Percentiles rank a stretch among this genome's conserved stretches.
phyloP scores from a whole-genome alignment of 441 rosid genomes.

The Raphanus hybrid region DNA sequence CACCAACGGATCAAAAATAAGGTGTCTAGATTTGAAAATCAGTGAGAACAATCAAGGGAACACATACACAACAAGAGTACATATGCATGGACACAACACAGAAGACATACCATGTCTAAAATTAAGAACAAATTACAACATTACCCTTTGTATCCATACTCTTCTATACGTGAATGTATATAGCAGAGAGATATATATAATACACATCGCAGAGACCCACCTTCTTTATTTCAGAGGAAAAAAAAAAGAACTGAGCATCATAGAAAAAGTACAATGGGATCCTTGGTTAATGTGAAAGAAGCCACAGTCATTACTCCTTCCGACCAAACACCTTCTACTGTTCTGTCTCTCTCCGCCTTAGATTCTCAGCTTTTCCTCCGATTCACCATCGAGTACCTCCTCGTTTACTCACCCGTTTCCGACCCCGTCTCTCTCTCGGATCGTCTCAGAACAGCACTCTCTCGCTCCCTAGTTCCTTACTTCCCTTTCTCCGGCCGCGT shows the following conservation, averaged over 20 bases:
- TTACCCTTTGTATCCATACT: slow-evolving; percentile 17
- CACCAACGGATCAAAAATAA: slow-evolving; percentile 5
- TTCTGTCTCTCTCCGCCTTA: slow-evolving; percentile 73
- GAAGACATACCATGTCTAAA: slow-evolving; percentile 23
- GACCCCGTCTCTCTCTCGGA: slow-evolving; percentile 41
- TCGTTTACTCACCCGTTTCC: slow-evolving; percentile 51
- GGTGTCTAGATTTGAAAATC: neutral
- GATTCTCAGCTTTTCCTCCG: slow-evolving; percentile 92
- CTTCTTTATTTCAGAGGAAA: slow-evolving; percentile 14
- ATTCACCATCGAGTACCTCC: slow-evolving; percentile 77
- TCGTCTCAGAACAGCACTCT: slow-evolving; percentile 63
- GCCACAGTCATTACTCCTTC: slow-evolving; percentile 59
- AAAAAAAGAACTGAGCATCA: slow-evolving; percentile 13
- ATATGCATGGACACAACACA: slow-evolving; percentile 36
- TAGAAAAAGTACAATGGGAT: slow-evolving; percentile 50
- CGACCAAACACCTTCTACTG: slow-evolving; percentile 58
- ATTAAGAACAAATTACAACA: slow-evolving; percentile 10
- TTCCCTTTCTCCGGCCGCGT: slow-evolving; percentile 86
- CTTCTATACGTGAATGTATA: slow-evolving; percentile 21
- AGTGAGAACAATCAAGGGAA: neutral
- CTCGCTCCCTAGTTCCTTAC: slow-evolving; percentile 63
- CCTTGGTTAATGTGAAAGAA: slow-evolving; percentile 56
- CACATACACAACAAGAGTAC: slow-evolving; percentile 25
- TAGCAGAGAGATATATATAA: slow-evolving; percentile 18
- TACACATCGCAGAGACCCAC: slow-evolving; percentile 38